phyloP scores from a whole-genome alignment of 192 early-diverging fungal genomes.

The Coemansia sp. region DNA sequence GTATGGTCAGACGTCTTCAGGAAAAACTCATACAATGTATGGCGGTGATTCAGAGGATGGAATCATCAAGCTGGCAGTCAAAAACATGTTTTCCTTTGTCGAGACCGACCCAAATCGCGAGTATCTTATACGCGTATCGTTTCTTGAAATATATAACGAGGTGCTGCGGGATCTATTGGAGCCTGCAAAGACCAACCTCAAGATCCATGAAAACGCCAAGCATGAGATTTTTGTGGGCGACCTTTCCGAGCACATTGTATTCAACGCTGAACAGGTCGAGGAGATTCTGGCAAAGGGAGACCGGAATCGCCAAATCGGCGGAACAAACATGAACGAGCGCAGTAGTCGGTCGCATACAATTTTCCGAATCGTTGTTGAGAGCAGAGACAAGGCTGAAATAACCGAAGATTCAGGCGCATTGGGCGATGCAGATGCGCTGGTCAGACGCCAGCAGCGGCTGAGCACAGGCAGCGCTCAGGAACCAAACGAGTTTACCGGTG shows the following conservation, averaged over 20 bases:
- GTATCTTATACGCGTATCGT: constrained; percentile 92
- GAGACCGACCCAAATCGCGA: constrained; percentile 60
- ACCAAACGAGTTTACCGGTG: constrained; percentile 43
- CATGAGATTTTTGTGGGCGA: constrained; percentile 65
- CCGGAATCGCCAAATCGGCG: constrained; percentile 79
- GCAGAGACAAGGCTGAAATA: constrained; percentile 56
- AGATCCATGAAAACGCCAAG: constrained; percentile 81
- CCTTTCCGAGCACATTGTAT: constrained; percentile 66
- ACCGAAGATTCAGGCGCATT: background rate
- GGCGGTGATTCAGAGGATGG: constrained; percentile 64
- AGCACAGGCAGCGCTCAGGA: constrained; percentile 36
- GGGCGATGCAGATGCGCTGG: background rate
- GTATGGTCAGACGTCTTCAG: constrained; percentile 96
- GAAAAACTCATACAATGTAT: constrained; percentile 84
- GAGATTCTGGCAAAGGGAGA: constrained; percentile 76
- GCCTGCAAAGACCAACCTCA: constrained; percentile 78
- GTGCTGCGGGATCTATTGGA: constrained; percentile 85
- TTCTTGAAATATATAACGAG: constrained; percentile 98
- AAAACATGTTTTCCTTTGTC: constrained; percentile 61
- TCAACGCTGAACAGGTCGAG: constrained; percentile 63
- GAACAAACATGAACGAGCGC: constrained; percentile 91
- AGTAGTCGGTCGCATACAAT: constrained; percentile 94
- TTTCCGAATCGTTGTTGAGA: constrained; percentile 90
- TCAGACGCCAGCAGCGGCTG: constrained; percentile 26
- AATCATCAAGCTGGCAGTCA: constrained; percentile 67